Evolutionary conservation across 2,329 filamentous ascomycete genomes (phyloP), one percentile per base, ranked within the genome.

Genomic region (Colletotrichum sp.): DNA sequence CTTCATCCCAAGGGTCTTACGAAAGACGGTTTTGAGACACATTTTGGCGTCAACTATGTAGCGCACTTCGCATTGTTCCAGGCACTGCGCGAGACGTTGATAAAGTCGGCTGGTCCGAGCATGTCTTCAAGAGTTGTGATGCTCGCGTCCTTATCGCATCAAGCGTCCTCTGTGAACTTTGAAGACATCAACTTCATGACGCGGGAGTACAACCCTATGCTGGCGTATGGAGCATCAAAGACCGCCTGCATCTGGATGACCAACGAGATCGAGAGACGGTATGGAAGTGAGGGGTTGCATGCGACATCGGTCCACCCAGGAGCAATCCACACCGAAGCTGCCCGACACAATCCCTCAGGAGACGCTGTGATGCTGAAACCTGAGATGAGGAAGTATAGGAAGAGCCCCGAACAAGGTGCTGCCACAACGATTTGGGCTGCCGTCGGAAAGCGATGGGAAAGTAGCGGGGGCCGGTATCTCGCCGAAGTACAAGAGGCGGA

Each of bases 51-150:
- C 6, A 91, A 91, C 79, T 86, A 91, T 78, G 82, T 92, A 1
- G 85, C 82, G 12, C 88, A 90, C 77, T 92, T 91, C 81, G 84
- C 91, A 0, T 84, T 92, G n/a, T 88, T 90, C 79, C 83, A 89
- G 25, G 84, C 90, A 2, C 82, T 92, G 36, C 87, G 87, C 44
- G 80, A 84, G 0, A 79, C 85, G 0, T 80, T 91, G 5, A 79
- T 90, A 0, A 78, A 25, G 11, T 25, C 25, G 2, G 55, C 55
- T 7, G 3, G 13, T 29, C 15, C 55, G 8, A 8, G 8, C 5
- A 25, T 25, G 55, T 29, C 13, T 6, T 59, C 55, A 25, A 5
- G 88, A 0, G 80, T 89, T 9, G 82, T 89, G 44, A 87, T 84
- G 71, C 82, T 89, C 8, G 82, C 83, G 5, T 75, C 72, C 19